phyloP scores from a whole-genome alignment of 2,329 filamentous ascomycete species.

The Ceratocystis lukuohia region DNA sequence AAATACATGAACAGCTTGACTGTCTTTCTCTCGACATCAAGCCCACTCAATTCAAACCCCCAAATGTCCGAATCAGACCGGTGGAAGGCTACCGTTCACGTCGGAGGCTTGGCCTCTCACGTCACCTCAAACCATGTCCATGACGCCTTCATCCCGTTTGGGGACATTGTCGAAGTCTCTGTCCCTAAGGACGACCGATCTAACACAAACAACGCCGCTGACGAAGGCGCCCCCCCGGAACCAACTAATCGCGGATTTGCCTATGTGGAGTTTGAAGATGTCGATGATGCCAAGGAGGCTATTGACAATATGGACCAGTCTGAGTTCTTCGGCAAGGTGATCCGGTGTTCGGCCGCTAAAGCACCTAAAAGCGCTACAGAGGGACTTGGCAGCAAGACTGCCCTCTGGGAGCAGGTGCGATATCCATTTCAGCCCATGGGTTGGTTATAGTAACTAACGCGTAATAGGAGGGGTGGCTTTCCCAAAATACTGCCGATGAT shows the following conservation, averaged over 20 bases:
- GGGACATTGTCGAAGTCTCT: conserved; percentile 83
- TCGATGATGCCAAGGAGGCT: conserved; percentile 77
- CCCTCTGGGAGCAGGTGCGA: conserved; percentile 90
- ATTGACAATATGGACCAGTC: conserved; percentile 99
- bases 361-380: conserved; percentile 79
- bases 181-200: conserved; percentile 77
- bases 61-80: conserved; percentile 69
- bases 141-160: conserved; percentile 91
- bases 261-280: conserved; percentile 86
- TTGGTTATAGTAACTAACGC: conserved; percentile 10
- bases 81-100: conserved; percentile 83
- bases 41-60: background rate
- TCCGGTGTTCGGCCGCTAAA: conserved; percentile 87
- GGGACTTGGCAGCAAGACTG: conserved; percentile 81
- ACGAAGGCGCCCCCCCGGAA: conserved; percentile 41
- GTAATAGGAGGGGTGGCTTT: conserved; percentile 76
- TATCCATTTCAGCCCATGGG: background rate
- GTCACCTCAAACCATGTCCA: conserved; percentile 65
- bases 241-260: conserved; percentile 78
- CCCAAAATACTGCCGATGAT: conserved; percentile 75
- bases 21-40: background rate
- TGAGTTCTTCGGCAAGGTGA: conserved; percentile 80
- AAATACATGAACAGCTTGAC: background rate
- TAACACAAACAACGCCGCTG: conserved; percentile 30
- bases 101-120: conserved; percentile 71